Base-by-base conservation (phyloP, 306 rosid genomes). In the Quercus parvula region DNA sequence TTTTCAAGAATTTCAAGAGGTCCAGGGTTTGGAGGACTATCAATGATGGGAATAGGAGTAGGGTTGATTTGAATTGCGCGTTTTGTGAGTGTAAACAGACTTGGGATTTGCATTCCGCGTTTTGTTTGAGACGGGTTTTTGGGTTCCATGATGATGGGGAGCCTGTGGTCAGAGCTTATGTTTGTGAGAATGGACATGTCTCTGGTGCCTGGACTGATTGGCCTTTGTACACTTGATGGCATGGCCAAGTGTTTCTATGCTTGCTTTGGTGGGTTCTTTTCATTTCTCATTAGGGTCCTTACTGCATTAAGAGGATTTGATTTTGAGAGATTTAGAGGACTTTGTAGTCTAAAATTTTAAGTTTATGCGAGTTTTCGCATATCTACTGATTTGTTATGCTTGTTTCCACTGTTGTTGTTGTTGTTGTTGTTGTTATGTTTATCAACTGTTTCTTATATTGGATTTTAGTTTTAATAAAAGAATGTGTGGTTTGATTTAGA, bases 181-280 rank as follows among this genome's bases (percentile, higher is more conserved):
- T 96, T 58, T 96, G 99, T 30, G 96, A 91, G 46, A 93, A 91
- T 75, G 99, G 99, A 0, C 99, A 96, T 79, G 99, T 96, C 56
- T 91, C 99, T 13, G 99, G 99, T 4, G 98, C 99, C 1, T 96
- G 99, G 99, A 96, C 99, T 1, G 96, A 96, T 82, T 67, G 88
- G 56, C 99, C 99, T 19, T 78, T 93, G 83, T 93, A 84, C 81
- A 61, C 93, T 61, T 94, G 46, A 81, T 52, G 25, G n/a, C 20
- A 46, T 35, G 54, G 17, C 12, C 27, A 8, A 30, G 13, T 57
- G 1, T 55, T 1, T 52, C 14, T 19, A 1, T 71, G 22, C 5
- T 66, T 55, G 27, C 35, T 7, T 49, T 18, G 25, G 22, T 6
- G 25, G 49, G 19, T 7, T 49, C 28, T 19, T 19, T 18, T 54